Conservation (phyloP, 139 green algal genomes). For the Picochlorum sp. region DNA sequence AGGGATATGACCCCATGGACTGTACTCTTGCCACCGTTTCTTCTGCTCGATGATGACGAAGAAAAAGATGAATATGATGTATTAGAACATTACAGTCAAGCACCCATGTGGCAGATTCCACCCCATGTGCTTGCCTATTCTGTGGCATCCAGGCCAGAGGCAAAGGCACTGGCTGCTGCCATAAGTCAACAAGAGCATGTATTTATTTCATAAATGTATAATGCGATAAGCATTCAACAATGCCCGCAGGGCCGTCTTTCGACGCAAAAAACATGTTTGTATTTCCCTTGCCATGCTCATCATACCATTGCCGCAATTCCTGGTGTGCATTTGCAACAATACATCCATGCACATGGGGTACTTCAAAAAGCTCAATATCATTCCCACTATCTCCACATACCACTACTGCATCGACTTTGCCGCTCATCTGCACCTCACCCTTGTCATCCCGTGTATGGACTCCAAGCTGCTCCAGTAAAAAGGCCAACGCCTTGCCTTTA, state of each 20-base stretch:
- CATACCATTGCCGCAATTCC: slow-evolving; percentile 68
- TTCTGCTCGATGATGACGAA: not conserved
- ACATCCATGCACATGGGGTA: slow-evolving; percentile 64
- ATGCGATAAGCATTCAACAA: slow-evolving; percentile 69
- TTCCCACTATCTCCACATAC: slow-evolving; percentile 91
- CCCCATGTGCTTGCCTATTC: not conserved
- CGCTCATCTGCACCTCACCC: slow-evolving; percentile 14
- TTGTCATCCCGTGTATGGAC: not conserved
- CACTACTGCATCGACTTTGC: slow-evolving; percentile 44
- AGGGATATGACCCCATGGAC: slow-evolving; percentile 18
- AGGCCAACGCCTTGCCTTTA: slow-evolving; percentile 80
- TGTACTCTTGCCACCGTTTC: slow-evolving; percentile 13
- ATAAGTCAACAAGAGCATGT: slow-evolving; percentile 29
- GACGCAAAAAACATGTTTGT: slow-evolving; percentile 41
- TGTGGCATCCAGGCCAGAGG: not conserved
- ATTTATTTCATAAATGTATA: slow-evolving; percentile 36
- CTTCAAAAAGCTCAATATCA: slow-evolving; percentile 84
- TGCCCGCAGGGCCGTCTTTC: slow-evolving; percentile 71
- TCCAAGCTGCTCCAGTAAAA: slow-evolving; percentile 58
- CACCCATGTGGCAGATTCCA: slow-evolving; percentile 1
- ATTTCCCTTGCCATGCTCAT: slow-evolving; percentile 23
- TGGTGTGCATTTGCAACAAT: slow-evolving; percentile 79
- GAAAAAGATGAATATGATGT: not conserved
- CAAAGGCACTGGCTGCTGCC: slow-evolving; percentile 5
- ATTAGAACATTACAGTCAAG: slow-evolving; percentile 15